phyloP scores from a whole-genome alignment of 2,329 filamentous ascomycete species.

The Byssochlamys sp. region DNA sequence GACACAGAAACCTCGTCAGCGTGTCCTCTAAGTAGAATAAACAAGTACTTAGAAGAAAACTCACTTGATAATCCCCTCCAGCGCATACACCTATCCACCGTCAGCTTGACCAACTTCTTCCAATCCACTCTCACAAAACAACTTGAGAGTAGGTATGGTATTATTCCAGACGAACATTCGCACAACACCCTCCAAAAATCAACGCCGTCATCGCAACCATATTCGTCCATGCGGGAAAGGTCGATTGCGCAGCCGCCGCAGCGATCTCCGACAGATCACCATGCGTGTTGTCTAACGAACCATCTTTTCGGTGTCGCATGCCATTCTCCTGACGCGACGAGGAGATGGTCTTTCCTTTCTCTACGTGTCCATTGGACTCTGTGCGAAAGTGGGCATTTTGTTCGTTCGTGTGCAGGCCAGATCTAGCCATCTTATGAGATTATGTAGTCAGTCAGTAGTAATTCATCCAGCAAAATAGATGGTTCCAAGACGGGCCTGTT shows the following conservation, averaged over 20 bases:
- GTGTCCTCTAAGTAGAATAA: neutral
- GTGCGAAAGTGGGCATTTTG: too few species aligned
- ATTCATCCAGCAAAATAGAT: too few species aligned
- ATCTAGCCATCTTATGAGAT: too few species aligned
- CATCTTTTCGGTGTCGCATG: neutral
- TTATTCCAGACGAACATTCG: constrained; percentile 56
- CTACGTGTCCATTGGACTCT: neutral
- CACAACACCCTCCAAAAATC: constrained; percentile 93
- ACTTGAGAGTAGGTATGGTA: neutral
- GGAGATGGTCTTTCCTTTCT: neutral
- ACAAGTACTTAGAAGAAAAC: too few species aligned
- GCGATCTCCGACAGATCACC: constrained; percentile 10
- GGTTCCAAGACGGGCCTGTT: neutral
- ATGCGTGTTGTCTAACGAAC: neutral
- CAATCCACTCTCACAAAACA: constrained; percentile 10
- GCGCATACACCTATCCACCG: constrained; percentile 68
- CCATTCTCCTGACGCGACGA: neutral
- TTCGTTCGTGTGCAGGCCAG: too few species aligned
- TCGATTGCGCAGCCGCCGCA: constrained; percentile 21
- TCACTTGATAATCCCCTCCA: constrained; percentile 91
- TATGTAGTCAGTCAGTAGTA: too few species aligned
- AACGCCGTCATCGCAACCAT: constrained; percentile 63
- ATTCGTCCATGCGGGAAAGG: constrained; percentile 52
- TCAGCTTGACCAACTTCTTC: neutral
- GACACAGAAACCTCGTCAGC: constrained; percentile 11